Evolutionary conservation across 371 early-diverging fungal species (phyloP).

Genomic region (Mortierella sp.): DNA sequence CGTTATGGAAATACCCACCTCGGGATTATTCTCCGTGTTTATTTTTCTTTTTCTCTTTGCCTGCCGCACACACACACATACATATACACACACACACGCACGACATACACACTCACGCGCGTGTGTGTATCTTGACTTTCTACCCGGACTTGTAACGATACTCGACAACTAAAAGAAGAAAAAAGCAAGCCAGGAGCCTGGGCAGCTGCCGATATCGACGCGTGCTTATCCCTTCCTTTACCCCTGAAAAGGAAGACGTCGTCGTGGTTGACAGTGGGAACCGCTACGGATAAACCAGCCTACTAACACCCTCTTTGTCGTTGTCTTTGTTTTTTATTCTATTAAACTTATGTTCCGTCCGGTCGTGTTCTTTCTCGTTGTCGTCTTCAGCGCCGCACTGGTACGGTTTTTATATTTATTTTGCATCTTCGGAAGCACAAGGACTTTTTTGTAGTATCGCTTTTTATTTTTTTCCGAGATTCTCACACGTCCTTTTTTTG

Average conservation of each 20-base stretch:
- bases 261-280: neutral
- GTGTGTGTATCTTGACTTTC: neutral
- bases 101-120: neutral
- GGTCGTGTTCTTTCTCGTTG: neutral
- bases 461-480: conserved; percentile 22
- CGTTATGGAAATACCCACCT: conserved; percentile 8
- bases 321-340: neutral
- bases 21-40: conserved; percentile 22
- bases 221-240: neutral
- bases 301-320: neutral
- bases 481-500: conserved; percentile 9
- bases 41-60: neutral
- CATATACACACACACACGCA: neutral
- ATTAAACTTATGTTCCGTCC: neutral
- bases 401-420: conserved; percentile 15
- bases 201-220: neutral
- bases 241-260: neutral
- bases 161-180: neutral
- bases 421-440: conserved; percentile 15
- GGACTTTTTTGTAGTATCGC: neutral
- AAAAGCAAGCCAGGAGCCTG: neutral
- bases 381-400: conserved; percentile 44
- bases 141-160: neutral
- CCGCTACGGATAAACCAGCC: neutral
- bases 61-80: neutral